Evolutionary conservation across 1,284 basidiomycete genomes (phyloP).

Genomic region (Lignosus rhinocerotis): DNA sequence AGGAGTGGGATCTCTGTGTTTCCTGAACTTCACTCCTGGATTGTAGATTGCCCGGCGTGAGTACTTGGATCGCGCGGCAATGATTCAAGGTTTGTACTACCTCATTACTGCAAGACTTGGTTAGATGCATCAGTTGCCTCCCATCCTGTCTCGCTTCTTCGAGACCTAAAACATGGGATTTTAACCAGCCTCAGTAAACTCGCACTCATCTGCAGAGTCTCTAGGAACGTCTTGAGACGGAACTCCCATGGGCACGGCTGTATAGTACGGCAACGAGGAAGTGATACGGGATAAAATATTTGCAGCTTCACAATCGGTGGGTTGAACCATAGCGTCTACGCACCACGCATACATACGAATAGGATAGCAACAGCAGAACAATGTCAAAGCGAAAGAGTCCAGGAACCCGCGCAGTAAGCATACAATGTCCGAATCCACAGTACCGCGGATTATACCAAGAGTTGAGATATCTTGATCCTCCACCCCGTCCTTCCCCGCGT

Average conservation of each 20-base stretch:
- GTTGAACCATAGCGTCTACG: no score
- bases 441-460: not conserved
- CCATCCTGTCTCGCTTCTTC: no score
- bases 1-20: conserved; percentile 12
- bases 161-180: no score
- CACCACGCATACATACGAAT: not conserved
- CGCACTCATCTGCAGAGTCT: no score
- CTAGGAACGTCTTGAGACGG: no score
- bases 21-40: conserved; percentile 15
- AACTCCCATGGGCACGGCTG: no score
- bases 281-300: no score
- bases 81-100: not conserved
- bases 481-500: not conserved
- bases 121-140: no score
- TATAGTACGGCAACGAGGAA: no score
- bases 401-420: not conserved
- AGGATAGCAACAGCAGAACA: not conserved
- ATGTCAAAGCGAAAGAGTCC: not conserved
- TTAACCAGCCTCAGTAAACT: no score
- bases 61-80: not conserved
- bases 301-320: no score
- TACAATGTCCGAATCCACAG: not conserved
- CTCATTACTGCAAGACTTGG: no score
- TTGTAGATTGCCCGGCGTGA: not conserved
- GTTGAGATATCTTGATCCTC: not conserved